Evolutionary conservation across 495 filamentous ascomycete genomes (phyloP).

Genomic region (Venustampulla echinocandica): DNA sequence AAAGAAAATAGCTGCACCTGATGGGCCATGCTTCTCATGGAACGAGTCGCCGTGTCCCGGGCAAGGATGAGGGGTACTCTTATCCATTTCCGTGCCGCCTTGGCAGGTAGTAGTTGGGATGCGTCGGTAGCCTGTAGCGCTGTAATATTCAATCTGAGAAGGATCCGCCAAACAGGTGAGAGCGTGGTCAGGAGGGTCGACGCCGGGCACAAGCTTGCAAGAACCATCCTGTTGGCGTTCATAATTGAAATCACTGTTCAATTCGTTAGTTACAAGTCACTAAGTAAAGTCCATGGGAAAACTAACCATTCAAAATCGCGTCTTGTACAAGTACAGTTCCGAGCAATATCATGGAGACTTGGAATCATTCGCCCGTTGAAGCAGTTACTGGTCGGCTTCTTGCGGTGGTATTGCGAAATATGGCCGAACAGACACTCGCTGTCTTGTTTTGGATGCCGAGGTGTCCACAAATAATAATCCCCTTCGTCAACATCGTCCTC

Average conservation of each 20-base stretch:
- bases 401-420: conserved; percentile 80
- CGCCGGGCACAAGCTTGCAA: conserved; percentile 66
- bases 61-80: conserved; percentile 49
- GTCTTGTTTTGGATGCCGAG: conserved; percentile 64
- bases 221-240: conserved; percentile 64
- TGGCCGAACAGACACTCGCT: conserved; percentile 89
- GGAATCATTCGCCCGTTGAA: conserved; percentile 66
- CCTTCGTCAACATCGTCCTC: conserved; percentile 50
- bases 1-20: conserved; percentile 75
- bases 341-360: conserved; percentile 54
- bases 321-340: conserved; percentile 73
- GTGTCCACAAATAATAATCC: conserved; percentile 78
- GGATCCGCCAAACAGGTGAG: conserved; percentile 59
- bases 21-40: conserved; percentile 58
- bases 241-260: conserved; percentile 82
- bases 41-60: conserved; percentile 71
- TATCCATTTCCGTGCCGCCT: conserved; percentile 63
- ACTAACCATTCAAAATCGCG: conserved; percentile 91
- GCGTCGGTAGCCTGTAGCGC: conserved; percentile 81
- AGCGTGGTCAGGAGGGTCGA: conserved; percentile 53
- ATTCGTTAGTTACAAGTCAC: neutral
- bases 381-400: conserved; percentile 63
- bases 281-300: neutral
- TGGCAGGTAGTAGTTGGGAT: conserved; percentile 81
- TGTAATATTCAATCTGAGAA: conserved; percentile 61